A percentile compares a stretch with the other conserved stretches of the same genome.
phyloP scores from a whole-genome alignment of 2,329 filamentous ascomycete species.

The Colletotrichum neosansevieriae region DNA sequence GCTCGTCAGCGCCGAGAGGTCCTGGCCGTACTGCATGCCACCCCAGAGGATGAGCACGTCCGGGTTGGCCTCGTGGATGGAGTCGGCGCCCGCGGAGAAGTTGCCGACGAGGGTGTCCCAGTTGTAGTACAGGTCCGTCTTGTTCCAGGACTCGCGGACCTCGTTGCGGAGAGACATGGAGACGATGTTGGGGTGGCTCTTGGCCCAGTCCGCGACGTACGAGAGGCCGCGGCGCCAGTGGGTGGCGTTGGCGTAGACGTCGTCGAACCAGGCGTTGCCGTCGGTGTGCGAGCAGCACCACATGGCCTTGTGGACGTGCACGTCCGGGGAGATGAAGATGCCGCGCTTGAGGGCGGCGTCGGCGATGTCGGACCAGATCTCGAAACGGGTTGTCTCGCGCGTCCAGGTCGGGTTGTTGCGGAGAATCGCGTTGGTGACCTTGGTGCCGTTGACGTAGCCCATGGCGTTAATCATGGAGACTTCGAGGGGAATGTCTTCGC shows the following conservation, averaged over 20 bases:
- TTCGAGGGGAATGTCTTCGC: conserved; percentile 54
- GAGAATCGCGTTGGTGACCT: conserved; percentile 59
- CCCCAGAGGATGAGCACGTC: conserved; percentile 67
- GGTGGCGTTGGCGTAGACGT: conserved; percentile 63
- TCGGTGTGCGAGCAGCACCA: conserved; percentile 62
- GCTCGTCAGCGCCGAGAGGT: conserved; percentile 55
- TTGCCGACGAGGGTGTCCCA: conserved; percentile 60
- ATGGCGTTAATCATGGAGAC: conserved; percentile 54
- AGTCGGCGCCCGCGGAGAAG: conserved; percentile 59
- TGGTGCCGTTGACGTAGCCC: conserved; percentile 61
- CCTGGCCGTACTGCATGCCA: conserved; percentile 65
- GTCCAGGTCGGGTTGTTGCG: conserved; percentile 65
- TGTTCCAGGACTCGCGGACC: conserved; percentile 61
- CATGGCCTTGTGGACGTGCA: conserved; percentile 55
- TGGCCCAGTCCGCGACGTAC: conserved; percentile 61
- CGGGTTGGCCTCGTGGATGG: conserved; percentile 64
- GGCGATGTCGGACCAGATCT: conserved; percentile 49
- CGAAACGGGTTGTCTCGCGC: conserved; percentile 64
- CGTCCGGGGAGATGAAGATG: conserved; percentile 55
- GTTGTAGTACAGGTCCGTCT: conserved; percentile 53
- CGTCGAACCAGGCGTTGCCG: conserved; percentile 67
- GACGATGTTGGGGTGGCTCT: conserved; percentile 47
- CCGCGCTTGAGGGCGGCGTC: conserved; percentile 43
- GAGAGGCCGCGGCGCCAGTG: conserved; percentile 67
- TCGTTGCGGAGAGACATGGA: conserved; percentile 66